Base-by-base conservation (phyloP, 805 yeast genomes). In the Pichia phayaonensis region DNA sequence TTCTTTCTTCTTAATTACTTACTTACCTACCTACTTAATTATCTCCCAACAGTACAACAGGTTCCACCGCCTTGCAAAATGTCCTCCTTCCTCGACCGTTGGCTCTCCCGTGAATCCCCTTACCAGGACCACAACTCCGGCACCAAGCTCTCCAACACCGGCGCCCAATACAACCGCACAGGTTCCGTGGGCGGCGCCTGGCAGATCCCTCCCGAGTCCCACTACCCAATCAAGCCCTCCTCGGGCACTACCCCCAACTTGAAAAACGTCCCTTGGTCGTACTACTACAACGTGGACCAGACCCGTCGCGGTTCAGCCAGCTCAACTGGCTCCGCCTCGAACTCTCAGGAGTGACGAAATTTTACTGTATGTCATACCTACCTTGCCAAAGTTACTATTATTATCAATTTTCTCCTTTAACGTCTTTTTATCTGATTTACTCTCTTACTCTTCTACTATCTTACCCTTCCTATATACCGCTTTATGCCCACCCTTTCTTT, bases 21-120 rank as follows among this genome's bases (percentile, higher is more conserved):
- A n/a, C n/a, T n/a, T n/a, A n/a, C n/a, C n/a, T n/a, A n/a, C n/a
- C n/a, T n/a, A n/a, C n/a, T n/a, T n/a, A n/a, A n/a, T n/a, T n/a
- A n/a, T n/a, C n/a, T 21, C 21, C 27, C 20, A 24, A 29, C 20
- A 42, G 15, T 18, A 23, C n/a, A n/a, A n/a, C n/a, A n/a, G n/a
- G n/a, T n/a, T n/a, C n/a, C 20, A 26, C 36, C 16, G 10, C 12
- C 12, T 21, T 21, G 13, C 22, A 43, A n/a, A 23, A 65, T 63
- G 67, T 66, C 70, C 8, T 57, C 60, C 20, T 67, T 67, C 46
- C 41, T 67, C 23, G 71, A 67, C 44, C 66, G 71, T 40, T 67
- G 70, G 70, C 51, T 67, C 16, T 62, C 61, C 58, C 55, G 61
- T 22, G 52, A 57, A 34, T 16, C 38, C 2, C 6, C 18, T 11